Base-by-base conservation (phyloP, 495 filamentous ascomycete genomes). In the Aspergillus panamensis region DNA sequence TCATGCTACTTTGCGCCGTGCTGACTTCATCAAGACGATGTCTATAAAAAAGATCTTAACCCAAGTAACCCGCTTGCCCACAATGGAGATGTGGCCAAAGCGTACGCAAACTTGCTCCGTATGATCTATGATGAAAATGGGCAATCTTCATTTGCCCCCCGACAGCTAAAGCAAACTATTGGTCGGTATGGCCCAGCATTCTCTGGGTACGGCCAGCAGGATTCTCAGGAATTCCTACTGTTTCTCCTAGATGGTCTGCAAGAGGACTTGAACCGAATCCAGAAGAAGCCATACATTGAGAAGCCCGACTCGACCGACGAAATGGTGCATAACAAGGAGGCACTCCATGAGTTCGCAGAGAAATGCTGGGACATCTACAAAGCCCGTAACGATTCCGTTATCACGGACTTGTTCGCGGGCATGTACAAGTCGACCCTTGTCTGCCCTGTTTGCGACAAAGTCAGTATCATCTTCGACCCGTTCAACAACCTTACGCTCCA, bases 401-500 rank as follows among this genome's bases (percentile, higher is more conserved):
- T 96, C 60, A 91, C 89, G 32, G 94, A 98, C 66, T 79, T 98
- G 5, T 97, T 98, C 69, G 92, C 89, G 45, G 94, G 94, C 51
- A 90, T 97, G 79, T 98, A 97, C 80, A 96, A 97, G 76, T 97
- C 93, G 29, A 97, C 93, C 5, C 81, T 98, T 42, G 84, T 91
- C 57, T 98, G 94, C 68, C 95, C 93, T 1, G 82, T 76, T 8
- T 98, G 94, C 67, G 81, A 87, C 55, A 98, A 98, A 76, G 87
- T 96, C 73, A 96, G 91, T 80, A 96, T 98, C 60, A 98, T 94
- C 5, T 97, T 98, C 62, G 94, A 98, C 73, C 94, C 94, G 2
- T 98, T 96, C 80, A 97, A 90, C 75, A 94, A 91, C 56, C 72
- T 97, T 31, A 96, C 95, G 0, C 75, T 98, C 21, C 95, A 94